Evolutionary conservation across 345 rosid genomes (phyloP).

Genomic region (Corchorus olitorius): DNA sequence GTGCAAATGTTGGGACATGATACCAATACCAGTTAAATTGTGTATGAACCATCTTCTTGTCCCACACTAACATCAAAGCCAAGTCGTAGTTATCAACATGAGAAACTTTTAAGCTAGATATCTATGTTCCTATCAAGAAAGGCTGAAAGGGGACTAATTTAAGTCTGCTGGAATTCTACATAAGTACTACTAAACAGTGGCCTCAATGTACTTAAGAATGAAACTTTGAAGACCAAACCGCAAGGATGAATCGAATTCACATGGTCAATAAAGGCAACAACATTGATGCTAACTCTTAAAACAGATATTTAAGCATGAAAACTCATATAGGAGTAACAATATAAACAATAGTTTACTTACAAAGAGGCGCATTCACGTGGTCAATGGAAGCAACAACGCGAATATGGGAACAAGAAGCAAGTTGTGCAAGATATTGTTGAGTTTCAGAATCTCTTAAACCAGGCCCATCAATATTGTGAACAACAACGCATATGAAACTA

Average conservation of each 20-base stretch:
- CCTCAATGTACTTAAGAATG: background rate
- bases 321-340: background rate
- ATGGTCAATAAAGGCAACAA: background rate
- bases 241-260: background rate
- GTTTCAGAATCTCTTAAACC: conserved; percentile 77
- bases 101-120: background rate
- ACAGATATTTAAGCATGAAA: background rate
- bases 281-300: background rate
- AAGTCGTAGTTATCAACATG: background rate
- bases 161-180: background rate
- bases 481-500: conserved; percentile 60
- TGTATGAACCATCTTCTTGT: conserved; percentile 94
- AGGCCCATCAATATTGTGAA: conserved; percentile 93
- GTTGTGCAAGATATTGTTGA: conserved; percentile 72
- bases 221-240: background rate
- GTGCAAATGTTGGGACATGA: conserved; percentile 85
- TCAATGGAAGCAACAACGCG: conserved; percentile 87
- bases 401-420: conserved; percentile 77
- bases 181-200: background rate
- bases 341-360: conserved; percentile 45
- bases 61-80: conserved; percentile 68
- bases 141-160: background rate
- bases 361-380: conserved; percentile 80
- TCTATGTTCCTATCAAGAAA: background rate
- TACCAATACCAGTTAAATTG: conserved; percentile 93